phyloP scores from a whole-genome alignment of 768 basidiomycete species.

The Rhodosporidiobolus sp. region DNA sequence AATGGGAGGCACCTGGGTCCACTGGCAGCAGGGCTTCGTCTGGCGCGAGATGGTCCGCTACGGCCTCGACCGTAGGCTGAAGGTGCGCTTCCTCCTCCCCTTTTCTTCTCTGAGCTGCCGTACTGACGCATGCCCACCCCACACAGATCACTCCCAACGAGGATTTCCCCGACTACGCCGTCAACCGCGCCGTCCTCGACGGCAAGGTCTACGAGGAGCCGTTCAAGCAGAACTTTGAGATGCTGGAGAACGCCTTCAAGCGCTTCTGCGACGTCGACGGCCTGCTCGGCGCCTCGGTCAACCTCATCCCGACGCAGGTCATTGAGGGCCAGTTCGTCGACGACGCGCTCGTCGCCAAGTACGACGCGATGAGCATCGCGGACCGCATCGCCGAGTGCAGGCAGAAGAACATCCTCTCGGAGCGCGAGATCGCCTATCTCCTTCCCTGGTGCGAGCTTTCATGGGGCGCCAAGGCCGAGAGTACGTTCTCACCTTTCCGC shows the following conservation, averaged over 20 bases:
- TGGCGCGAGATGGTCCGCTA: slow-evolving; percentile 15
- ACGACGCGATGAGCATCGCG: slow-evolving; percentile 4
- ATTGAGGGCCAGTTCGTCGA: slow-evolving; percentile 1
- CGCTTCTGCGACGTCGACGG: slow-evolving; percentile 13
- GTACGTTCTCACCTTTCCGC: background rate
- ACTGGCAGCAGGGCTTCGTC: slow-evolving; percentile 9
- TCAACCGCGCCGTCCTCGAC: background rate
- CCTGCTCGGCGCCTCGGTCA: background rate
- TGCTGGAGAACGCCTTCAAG: slow-evolving; percentile 7
- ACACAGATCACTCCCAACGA: slow-evolving; percentile 13
- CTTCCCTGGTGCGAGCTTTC: slow-evolving; percentile 4
- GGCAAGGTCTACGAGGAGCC: slow-evolving; percentile 2
- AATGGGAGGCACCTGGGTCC: slow-evolving; percentile 19
- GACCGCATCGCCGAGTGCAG: slow-evolving; percentile 17
- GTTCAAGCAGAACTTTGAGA: background rate
- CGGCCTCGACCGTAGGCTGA: slow-evolving; percentile 1
- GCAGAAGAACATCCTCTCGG: slow-evolving; percentile 4
- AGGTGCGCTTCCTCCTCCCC: too few species aligned
- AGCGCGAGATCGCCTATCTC: slow-evolving; percentile 7
- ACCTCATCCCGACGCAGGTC: slow-evolving; percentile 8
- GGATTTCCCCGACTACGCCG: slow-evolving; percentile 5
- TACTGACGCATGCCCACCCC: too few species aligned
- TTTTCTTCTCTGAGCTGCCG: too few species aligned
- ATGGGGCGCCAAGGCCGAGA: background rate
- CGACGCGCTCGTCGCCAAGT: slow-evolving; percentile 2